Base-by-base conservation (phyloP, 306 rosid genomes). In the Rosa persica region DNA sequence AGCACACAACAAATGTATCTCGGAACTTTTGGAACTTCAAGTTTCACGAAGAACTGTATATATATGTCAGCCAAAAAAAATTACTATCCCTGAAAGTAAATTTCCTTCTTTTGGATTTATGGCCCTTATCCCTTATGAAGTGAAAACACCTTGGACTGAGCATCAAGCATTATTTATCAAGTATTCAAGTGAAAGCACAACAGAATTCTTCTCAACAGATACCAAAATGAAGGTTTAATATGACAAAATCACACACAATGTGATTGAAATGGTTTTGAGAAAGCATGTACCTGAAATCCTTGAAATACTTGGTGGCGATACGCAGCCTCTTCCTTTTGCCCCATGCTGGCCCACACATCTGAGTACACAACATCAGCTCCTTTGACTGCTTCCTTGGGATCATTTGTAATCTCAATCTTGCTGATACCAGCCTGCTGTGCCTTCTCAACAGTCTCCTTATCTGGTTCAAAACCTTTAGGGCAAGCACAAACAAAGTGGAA, bases 261-360 rank as follows among this genome's bases (percentile, higher is more conserved):
- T 72, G 27, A 43, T 65, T 47, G 23, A 23, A 79, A 61, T 44
- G 58, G 22, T 77, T 9, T 40, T 17, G 46, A 16, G 25, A 40
- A 43, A 20, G 15, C 25, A 79, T 30, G 39, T 83, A 93, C 99
- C 98, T 96, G 99, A 87, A 96, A 96, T 67, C 88, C 97, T 79
- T 87, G 81, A 83, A 96, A 96, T 70, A 62, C 93, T 86, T 91
- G 82, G 42, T 84, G 93, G 2, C 99, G 90, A 82, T 83, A 4
- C 10, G 80, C 96, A 88, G 99, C 97, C 86, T 93, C 99, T 78
- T 95, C 99, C 87, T 95, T 95, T 84, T 95, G 99, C 70, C 99
- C 98, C 99, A 96, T 96, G 88, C 99, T 93, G 54, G 99, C 97
- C 98, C 98, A 96, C 77, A 93, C 97, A 86, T 91, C 97, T 15